Conservation (phyloP, 2,329 filamentous ascomycete genomes). For the Chrysoporthe deuterocubensis region DNA sequence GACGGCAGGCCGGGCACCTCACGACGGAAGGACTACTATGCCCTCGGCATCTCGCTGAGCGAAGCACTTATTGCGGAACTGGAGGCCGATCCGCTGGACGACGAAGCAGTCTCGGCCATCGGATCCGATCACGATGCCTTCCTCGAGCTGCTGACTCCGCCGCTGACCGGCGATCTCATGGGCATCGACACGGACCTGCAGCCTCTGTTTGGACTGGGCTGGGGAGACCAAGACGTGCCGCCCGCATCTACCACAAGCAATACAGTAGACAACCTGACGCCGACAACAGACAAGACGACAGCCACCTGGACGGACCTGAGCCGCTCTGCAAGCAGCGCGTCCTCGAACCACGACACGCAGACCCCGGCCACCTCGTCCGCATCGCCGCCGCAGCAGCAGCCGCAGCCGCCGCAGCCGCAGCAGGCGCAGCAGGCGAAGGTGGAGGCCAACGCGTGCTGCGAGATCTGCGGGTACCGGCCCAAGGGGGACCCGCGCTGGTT, state of each 20-base stretch:
- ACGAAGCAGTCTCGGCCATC: constrained; percentile 16
- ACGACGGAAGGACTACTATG: constrained; percentile 48
- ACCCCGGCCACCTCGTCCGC: constrained; percentile 12
- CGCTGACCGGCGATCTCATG: constrained; percentile 21
- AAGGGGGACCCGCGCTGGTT: constrained; percentile 63
- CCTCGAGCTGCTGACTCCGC: constrained; percentile 26
- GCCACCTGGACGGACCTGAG: constrained; percentile 5
- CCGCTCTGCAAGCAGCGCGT: constrained; percentile 8
- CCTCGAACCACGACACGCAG: background rate
- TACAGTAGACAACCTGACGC: constrained; percentile 19
- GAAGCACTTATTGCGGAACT: constrained; percentile 43
- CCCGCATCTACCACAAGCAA: constrained; percentile 5
- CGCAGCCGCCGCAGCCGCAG: background rate
- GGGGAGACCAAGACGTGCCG: no score
- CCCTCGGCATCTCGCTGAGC: constrained; percentile 46
- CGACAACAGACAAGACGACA: constrained; percentile 12
- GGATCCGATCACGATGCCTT: constrained; percentile 22
- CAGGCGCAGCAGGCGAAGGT: constrained; percentile 36
- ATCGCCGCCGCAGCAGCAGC: constrained; percentile 7
- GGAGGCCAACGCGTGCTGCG: constrained; percentile 52
- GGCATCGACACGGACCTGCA: constrained; percentile 19
- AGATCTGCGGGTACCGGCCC: constrained; percentile 58
- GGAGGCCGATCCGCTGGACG: constrained; percentile 19
- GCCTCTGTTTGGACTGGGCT: constrained; percentile 11
- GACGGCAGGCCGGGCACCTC: constrained; percentile 35